Percentiles rank a stretch among this genome's conserved stretches.
phyloP scores from a whole-genome alignment of 768 basidiomycete genomes.

The Boletus edulis region DNA sequence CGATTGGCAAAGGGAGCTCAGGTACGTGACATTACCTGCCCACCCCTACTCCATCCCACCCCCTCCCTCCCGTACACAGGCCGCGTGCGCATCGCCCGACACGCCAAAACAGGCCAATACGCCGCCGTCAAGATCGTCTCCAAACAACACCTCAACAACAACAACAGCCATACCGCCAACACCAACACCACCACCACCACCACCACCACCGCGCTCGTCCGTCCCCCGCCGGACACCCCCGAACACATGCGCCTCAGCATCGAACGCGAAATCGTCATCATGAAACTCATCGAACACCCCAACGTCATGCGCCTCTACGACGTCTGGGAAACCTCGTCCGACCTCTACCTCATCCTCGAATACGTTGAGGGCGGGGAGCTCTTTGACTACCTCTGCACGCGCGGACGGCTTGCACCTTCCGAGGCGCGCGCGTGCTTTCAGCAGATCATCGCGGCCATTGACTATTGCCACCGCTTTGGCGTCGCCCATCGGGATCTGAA shows the following conservation, averaged over 20 bases:
- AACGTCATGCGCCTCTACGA: conserved; percentile 94
- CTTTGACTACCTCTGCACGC: conserved; percentile 85
- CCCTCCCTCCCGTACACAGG: conserved; percentile 42
- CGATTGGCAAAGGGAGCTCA: conserved; percentile 79
- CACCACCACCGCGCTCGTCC: conserved; percentile 37
- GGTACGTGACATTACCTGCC: conserved; percentile 41
- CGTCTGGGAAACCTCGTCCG: conserved; percentile 91
- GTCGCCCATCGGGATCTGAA: conserved; percentile 94
- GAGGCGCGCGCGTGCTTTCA: conserved; percentile 89
- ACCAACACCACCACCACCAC: too few relatives aligned
- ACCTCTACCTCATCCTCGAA: conserved; percentile 90
- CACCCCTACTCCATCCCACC: not conserved
- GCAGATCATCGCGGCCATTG: conserved; percentile 87
- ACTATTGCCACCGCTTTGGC: conserved; percentile 93
- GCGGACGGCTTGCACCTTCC: conserved; percentile 62
- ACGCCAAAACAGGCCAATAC: conserved; percentile 83
- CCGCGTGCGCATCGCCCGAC: conserved; percentile 85
- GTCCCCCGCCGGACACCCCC: conserved; percentile 61
- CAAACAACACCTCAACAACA: conserved; percentile 59
- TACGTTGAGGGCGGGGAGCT: conserved; percentile 95
- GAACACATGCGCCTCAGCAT: conserved; percentile 79
- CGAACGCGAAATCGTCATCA: conserved; percentile 93
- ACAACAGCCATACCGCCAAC: too few relatives aligned
- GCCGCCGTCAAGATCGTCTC: conserved; percentile 95
- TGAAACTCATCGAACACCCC: conserved; percentile 96